Conservation (phyloP, 768 basidiomycete genomes). For the Naganishia antarctica region DNA sequence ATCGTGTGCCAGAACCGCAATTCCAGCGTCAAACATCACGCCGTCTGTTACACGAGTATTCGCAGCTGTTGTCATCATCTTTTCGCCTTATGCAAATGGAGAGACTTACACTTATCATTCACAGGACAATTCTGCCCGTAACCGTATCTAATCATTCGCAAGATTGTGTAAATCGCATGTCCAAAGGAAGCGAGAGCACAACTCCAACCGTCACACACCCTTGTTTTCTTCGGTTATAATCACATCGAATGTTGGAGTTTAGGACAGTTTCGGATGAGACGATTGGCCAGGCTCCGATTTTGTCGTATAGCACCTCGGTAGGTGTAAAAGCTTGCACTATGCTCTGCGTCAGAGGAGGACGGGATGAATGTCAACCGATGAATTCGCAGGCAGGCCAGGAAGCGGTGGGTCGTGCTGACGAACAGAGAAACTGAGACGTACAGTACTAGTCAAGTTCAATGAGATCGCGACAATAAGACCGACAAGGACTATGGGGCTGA, state of each 20-base stretch:
- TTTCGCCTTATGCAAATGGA: no score
- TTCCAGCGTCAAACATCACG: conserved; percentile 12
- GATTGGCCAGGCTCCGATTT: not conserved
- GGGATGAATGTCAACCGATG: no score
- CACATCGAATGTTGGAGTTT: not conserved
- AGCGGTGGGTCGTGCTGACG: no score
- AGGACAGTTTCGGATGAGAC: conserved; percentile 6
- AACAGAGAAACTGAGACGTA: not conserved
- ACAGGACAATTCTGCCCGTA: conserved; percentile 11
- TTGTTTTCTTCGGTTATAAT: not conserved
- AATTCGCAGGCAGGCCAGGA: no score
- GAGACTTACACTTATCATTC: conserved; percentile 13
- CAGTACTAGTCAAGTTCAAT: conserved; percentile 1
- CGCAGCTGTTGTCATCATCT: no score
- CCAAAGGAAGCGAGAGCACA: no score
- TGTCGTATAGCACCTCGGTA: not conserved
- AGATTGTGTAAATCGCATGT: no score
- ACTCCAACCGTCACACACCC: not conserved
- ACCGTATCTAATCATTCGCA: not conserved
- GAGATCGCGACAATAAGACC: not conserved
- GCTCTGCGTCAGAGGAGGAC: no score
- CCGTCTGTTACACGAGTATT: no score
- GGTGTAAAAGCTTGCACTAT: conserved; percentile 19
- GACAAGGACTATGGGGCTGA: not conserved
- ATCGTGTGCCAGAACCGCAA: conserved; percentile 5